Base-by-base conservation (phyloP, 2,329 filamentous ascomycete genomes). In the Sporothrix phasma region DNA sequence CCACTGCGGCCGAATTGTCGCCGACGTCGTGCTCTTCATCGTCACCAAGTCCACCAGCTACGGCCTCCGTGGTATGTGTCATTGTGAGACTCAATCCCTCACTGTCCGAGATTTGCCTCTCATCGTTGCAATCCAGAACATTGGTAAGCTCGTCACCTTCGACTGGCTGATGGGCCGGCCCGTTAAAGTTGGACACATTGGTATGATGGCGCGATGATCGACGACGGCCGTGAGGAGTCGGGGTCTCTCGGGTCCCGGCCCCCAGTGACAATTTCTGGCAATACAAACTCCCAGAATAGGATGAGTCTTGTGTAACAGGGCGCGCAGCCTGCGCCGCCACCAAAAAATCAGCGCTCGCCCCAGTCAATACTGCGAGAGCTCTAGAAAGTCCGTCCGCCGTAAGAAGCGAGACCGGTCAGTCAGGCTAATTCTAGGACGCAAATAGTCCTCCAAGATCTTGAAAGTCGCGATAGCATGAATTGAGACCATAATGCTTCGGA, bases 381-480 rank as follows among this genome's bases (percentile, higher is more conserved):
- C 86, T 80, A 2, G 85, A 83, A 31, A 92, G 77, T 62, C 84
- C 82, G 13, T 76, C 73, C 88, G 73, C 77, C 88, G 82, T 34
- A 82, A 80, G 10, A 78, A 79, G 49, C 87, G 82, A 13, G 89
- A 84, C 22, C 90, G 85, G 67, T 96, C 92, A 3, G 89, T 86
- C 15, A 94, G 74, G 70, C 82, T 91, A 65, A 99, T 96, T 66
- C 93, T 85, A 7, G 94, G 94, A 43, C 94, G 87, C 49, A 99
- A 81, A 74, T 97, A 99, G 73, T 99, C 94, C 72, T 97, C 94
- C 26, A 99, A 78, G 0, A 93, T 90, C 74, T 97, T 97, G 79
- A 99, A 97, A 0, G 92, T 97, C 2, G 94, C 93, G 71, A 99
- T 97, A 17, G 94, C 94, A 74, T 99, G 94, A 64, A 99, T 99